A percentile compares a stretch with the other conserved stretches of the same genome.
phyloP scores from a whole-genome alignment of 257 asterid species.

The Nicotiana noctiflora region DNA sequence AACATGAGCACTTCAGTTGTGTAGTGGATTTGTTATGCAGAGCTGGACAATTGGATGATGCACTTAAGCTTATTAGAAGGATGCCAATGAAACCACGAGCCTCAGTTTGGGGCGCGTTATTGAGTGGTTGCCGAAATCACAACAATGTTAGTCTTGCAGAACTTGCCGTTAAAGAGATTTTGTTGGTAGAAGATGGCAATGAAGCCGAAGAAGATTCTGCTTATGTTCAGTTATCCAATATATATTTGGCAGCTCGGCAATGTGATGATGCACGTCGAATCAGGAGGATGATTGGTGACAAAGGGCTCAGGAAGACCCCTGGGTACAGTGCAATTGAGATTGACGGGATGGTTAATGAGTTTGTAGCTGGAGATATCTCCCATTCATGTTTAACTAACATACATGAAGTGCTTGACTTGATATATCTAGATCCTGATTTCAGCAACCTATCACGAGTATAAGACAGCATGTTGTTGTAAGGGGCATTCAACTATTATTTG shows the following conservation, averaged over 20 bases:
- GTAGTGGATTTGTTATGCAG: conserved; percentile 34
- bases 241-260: conserved; percentile 30
- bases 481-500: background rate
- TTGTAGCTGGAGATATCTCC: conserved; percentile 30
- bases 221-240: conserved; percentile 35
- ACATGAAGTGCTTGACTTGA: conserved; percentile 20
- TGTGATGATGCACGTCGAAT: conserved; percentile 27
- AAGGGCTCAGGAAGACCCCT: conserved; percentile 28
- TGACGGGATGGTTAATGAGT: conserved; percentile 31
- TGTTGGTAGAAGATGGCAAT: conserved; percentile 24
- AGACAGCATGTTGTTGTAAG: background rate
- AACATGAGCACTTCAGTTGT: conserved; percentile 38
- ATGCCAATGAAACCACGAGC: conserved; percentile 39
- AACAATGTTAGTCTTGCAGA: conserved; percentile 31
- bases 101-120: conserved; percentile 42
- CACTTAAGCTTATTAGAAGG: conserved; percentile 25
- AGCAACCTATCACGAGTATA: background rate
- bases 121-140: conserved; percentile 31
- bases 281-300: conserved; percentile 36
- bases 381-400: conserved; percentile 24
- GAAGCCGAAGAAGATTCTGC: conserved; percentile 34
- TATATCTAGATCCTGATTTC: conserved; percentile 6
- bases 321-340: conserved; percentile 38
- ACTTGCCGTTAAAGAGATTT: conserved; percentile 30
- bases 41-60: conserved; percentile 26